Percentiles rank a stretch among this genome's conserved stretches.
Evolutionary conservation across 2,329 filamentous ascomycete species (phyloP).

Genomic region (Pestalotiopsis sp.): DNA sequence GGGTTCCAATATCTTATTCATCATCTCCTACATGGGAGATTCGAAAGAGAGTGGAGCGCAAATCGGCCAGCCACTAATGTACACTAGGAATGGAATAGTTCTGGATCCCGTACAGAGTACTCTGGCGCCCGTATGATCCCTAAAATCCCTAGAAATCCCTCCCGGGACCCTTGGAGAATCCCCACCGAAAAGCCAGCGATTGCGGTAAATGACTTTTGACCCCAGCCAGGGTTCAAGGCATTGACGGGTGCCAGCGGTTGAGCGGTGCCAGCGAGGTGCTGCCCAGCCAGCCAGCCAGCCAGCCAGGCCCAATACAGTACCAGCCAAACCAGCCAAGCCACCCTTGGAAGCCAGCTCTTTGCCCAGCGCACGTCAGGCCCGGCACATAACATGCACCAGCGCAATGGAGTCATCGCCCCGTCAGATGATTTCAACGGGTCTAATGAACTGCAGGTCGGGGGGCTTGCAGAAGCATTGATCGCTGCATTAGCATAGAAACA

Average conservation of each 20-base stretch:
- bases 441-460: neutral
- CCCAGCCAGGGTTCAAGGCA: neutral
- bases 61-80: no score
- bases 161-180: neutral
- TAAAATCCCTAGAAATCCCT: neutral
- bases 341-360: neutral
- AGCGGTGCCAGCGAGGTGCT: no score
- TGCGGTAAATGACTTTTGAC: neutral
- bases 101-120: no score
- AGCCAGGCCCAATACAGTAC: neutral
- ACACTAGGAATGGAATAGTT: neutral
- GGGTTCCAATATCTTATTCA: neutral
- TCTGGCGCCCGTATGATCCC: conserved; percentile 5
- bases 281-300: no score
- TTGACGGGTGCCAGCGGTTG: no score
- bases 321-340: neutral
- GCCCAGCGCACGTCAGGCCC: neutral
- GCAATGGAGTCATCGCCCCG: conserved; percentile 11
- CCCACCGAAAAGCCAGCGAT: neutral
- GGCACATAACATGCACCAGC: neutral
- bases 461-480: neutral
- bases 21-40: no score
- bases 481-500: neutral
- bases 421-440: conserved; percentile 8
- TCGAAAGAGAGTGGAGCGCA: no score